Base-by-base conservation (phyloP, 768 basidiomycete species). In the Mycena amicta region DNA sequence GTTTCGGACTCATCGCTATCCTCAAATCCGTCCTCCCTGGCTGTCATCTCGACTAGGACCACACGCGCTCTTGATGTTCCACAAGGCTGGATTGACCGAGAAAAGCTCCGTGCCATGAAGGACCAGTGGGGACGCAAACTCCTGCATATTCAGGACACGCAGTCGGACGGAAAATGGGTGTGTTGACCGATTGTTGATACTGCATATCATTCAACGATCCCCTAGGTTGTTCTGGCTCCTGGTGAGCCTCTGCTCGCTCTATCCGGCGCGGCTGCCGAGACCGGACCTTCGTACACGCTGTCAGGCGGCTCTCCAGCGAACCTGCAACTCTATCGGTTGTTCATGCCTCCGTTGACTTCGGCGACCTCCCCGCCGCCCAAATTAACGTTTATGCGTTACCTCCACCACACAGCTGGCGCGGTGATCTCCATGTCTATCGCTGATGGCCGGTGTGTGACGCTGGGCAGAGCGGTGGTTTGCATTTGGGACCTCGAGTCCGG, bases 131-230 rank as follows among this genome's bases (percentile, higher is more conserved):
- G 81, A 27, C 88, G 90, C 56, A 92, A 90, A 70, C 81, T 93
- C 20, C 74, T 75, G 43, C 75, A 77, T 13, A 86, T 93, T 28
- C 83, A 86, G n/a, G 88, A 85, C 63, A 86, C 82, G 16, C 87
- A 90, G 66, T 90, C 92, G 4, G 92, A 93, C 67, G 92, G 92
- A 8, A 92, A 90, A 77, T 93, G 90, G 89, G 85, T 60, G 82
- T 28, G 13, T 29, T 20, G 68, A 79, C 89, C 25, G 73, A 73
- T 45, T 73, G 75, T 18, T 83, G 89, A 30, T 81, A 83, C 15
- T 86, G 83, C 62, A 85, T 80, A n/a, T 26, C 85, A 89, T 65
- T 89, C 91, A 13, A 89, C 92, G 65, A 90, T 89, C 16, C 90
- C 87, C 76, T 90, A 90, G 89, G 85, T 84, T 18, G 86, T 93